Evolutionary conservation across 73 alveolate genomes (phyloP), one percentile per base, ranked within the genome.

Genomic region (Blepharisma japonicum): DNA sequence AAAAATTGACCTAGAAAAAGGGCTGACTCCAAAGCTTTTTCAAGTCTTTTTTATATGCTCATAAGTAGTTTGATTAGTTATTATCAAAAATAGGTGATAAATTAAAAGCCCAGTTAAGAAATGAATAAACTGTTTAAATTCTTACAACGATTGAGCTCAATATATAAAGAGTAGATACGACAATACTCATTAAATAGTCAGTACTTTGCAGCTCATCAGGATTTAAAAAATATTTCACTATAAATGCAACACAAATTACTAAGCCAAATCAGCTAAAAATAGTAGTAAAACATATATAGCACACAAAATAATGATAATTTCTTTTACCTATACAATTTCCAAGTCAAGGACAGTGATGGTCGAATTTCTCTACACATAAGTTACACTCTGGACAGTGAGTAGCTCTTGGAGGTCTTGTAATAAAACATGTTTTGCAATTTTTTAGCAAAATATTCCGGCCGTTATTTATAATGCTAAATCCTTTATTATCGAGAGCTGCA

Each of bases 301-400:
- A 7, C 61, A 74, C 14, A 56, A 55, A 74, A 21, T 27, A 18
- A 8, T 8, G 32, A 71, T 77, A 77, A 25, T 81, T 81, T n/a
- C 83, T 45, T 45, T 81, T 76, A 0, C 86, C 88, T 21, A 81
- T 56, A 81, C 88, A 81, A 18, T 42, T 81, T 18, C 78, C 78
- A 25, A 81, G 25, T 82, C 86, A 81, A 21, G 88, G 88, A 61
- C 87, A 81, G 61, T 81, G 88, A 77, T 81, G 88, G 49, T 81
- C 88, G 18, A 42, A 77, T 23, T 54, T 11, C 56, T 81, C 86
- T 23, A 78, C 84, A 20, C 88, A 81, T 7, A 51, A 18, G 27
- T 81, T 88, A 55, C 88, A 81, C 8, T 54, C 85, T 6, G 81
- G 71, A 49, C 88, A 81, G 21, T 81, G 88, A 78, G 86, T 46